phyloP scores from a whole-genome alignment of 805 yeast species.

The Starmera dryadoides region DNA sequence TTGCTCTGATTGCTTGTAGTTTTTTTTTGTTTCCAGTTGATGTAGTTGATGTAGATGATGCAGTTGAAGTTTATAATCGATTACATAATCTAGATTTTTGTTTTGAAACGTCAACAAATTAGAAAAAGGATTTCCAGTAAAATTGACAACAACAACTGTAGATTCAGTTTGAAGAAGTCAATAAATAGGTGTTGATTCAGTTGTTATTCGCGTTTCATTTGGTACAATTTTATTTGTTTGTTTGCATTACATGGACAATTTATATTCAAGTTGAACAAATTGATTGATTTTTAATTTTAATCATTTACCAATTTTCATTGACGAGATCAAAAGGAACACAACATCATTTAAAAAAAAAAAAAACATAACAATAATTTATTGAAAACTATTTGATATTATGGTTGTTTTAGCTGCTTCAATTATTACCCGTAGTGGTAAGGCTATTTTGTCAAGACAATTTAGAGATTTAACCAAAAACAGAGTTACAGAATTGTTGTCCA shows the following conservation, averaged over 20 bases:
- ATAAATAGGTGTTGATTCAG: background rate
- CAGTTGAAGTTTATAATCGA: too few species aligned
- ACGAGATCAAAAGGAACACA: too few species aligned
- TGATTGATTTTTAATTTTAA: too few species aligned
- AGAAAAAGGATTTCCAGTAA: background rate
- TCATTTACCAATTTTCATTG: background rate
- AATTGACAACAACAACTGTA: background rate
- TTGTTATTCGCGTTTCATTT: background rate
- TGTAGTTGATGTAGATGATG: too few species aligned
- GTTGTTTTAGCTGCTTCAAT: slow-evolving; percentile 90
- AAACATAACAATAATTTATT: too few species aligned
- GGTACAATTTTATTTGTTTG: background rate
- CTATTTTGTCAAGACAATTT: slow-evolving; percentile 88
- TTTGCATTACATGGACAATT: background rate
- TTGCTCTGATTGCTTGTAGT: too few species aligned
- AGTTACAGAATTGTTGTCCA: slow-evolving; percentile 77
- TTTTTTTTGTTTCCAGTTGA: too few species aligned
- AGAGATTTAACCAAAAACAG: slow-evolving; percentile 77
- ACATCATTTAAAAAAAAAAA: too few species aligned
- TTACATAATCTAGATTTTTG: background rate
- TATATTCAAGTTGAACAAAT: background rate
- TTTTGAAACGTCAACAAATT: slow-evolving; percentile 3
- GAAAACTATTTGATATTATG: slow-evolving; percentile 25
- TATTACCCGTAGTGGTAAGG: slow-evolving; percentile 89
- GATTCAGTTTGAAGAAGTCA: background rate